Conservation (phyloP, 192 early-diverging fungal species). For the Coemansia javaensis region DNA sequence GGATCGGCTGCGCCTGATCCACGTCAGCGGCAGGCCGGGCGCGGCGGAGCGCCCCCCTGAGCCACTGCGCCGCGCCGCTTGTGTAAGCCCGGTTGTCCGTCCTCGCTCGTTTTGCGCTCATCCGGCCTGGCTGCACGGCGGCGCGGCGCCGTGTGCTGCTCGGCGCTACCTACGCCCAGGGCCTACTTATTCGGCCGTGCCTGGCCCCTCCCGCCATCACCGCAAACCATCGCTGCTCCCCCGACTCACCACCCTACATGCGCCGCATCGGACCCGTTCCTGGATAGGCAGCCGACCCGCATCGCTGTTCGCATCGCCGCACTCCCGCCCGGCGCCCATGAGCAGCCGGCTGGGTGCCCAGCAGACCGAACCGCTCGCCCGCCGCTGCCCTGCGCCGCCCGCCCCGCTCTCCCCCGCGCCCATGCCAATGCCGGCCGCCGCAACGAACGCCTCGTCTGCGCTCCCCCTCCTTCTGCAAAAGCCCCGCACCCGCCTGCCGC, state of each 20-base stretch:
- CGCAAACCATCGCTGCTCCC: too few relatives aligned
- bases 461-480: conserved; percentile 3
- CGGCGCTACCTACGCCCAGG: too few relatives aligned
- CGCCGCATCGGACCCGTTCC: neutral
- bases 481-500: neutral
- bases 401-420: conserved; percentile 1
- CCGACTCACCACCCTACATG: neutral
- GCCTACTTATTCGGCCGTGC: too few relatives aligned
- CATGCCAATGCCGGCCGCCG: conserved; percentile 16
- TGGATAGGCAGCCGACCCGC: neutral
- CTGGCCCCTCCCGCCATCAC: too few relatives aligned
- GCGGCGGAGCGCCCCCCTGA: too few relatives aligned
- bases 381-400: neutral
- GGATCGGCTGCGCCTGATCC: too few relatives aligned
- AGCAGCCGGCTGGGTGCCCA: conserved; percentile 1
- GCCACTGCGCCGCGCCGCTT: too few relatives aligned
- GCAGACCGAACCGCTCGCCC: conserved; percentile 1
- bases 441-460: neutral
- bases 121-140: too few relatives aligned
- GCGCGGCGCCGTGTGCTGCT: too few relatives aligned
- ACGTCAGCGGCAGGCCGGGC: too few relatives aligned
- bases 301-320: neutral
- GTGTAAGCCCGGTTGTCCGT: too few relatives aligned
- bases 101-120: too few relatives aligned
- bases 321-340: conserved; percentile 8